Evolutionary conservation across 2,329 filamentous ascomycete species (phyloP).

Genomic region (Blumeriella jaapii): DNA sequence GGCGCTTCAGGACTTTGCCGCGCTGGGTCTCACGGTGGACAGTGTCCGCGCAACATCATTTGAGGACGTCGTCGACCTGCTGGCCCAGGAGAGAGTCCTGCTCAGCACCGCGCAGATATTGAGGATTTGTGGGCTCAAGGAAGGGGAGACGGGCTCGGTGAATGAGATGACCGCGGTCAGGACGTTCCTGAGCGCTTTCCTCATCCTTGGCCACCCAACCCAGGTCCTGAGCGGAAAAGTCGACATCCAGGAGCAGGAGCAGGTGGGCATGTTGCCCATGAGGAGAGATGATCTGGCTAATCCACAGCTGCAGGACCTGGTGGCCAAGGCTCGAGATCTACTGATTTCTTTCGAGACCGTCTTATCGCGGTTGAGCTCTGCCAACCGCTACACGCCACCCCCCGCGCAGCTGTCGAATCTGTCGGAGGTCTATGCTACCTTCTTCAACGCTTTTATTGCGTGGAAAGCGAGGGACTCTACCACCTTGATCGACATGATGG

Average conservation of each 20-base stretch:
- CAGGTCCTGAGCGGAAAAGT: conserved; percentile 68
- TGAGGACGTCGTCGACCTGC: conserved; percentile 58
- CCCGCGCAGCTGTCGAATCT: conserved; percentile 50
- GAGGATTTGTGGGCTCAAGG: conserved; percentile 56
- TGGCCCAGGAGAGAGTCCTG: conserved; percentile 57
- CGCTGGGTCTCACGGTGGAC: conserved; percentile 58
- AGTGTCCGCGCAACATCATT: conserved; percentile 59
- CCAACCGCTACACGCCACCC: conserved; percentile 57
- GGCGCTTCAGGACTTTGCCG: conserved; percentile 52
- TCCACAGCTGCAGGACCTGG: conserved; percentile 56
- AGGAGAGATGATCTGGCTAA: conserved; percentile 45
- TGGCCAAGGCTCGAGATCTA: conserved; percentile 66
- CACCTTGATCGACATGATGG: conserved; percentile 70
- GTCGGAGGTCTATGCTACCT: conserved; percentile 59
- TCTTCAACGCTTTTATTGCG: conserved; percentile 67
- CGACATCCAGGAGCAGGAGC: conserved; percentile 43
- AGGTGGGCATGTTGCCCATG: conserved; percentile 38
- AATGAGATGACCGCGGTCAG: conserved; percentile 59
- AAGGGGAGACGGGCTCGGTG: conserved; percentile 50
- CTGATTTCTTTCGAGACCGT: conserved; percentile 69
- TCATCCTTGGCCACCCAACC: conserved; percentile 68
- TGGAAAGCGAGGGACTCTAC: conserved; percentile 77
- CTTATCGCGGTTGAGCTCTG: conserved; percentile 50
- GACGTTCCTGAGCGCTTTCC: conserved; percentile 68
- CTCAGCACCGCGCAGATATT: conserved; percentile 54